phyloP scores from a whole-genome alignment of 495 filamentous ascomycete species.

The Aspergillus taichungensis region DNA sequence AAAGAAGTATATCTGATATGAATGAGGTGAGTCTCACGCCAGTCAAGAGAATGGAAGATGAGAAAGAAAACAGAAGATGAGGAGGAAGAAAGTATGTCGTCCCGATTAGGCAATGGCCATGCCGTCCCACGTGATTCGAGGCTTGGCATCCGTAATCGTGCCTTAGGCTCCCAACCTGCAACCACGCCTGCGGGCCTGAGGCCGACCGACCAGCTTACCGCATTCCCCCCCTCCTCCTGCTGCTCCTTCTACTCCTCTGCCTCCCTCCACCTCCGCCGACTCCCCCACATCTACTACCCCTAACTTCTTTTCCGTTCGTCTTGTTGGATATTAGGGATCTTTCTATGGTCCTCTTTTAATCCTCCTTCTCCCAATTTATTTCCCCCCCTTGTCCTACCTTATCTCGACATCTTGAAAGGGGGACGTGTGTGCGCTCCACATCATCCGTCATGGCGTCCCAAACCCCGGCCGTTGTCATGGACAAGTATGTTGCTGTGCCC shows the following conservation, averaged over 20 bases:
- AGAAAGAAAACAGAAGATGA: neutral
- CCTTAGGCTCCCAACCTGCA: too few species aligned
- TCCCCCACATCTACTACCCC: constrained; percentile 1
- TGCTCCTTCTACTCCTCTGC: constrained; percentile 2
- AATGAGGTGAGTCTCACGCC: too few species aligned
- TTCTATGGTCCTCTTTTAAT: neutral
- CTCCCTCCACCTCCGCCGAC: constrained; percentile 2
- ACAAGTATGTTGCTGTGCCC: constrained; percentile 70
- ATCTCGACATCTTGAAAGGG: constrained; percentile 8
- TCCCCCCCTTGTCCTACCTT: constrained; percentile 1
- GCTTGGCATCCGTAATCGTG: neutral
- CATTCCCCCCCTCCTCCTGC: constrained; percentile 3
- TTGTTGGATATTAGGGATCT: neutral
- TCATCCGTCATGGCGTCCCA: constrained; percentile 73
- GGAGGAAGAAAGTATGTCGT: neutral
- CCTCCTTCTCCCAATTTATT: constrained; percentile 2
- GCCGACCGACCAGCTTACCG: neutral
- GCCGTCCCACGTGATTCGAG: neutral
- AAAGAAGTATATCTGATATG: too few species aligned
- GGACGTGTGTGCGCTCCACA: constrained; percentile 14
- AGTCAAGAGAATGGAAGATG: neutral
- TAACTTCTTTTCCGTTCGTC: constrained; percentile 5
- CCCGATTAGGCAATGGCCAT: too few species aligned
- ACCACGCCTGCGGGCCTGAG: too few species aligned
- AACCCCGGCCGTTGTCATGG: constrained; percentile 99